Percentiles rank a stretch among this genome's conserved stretches.
Conservation (phyloP, 1,284 basidiomycete genomes). For the Irpex lacteus region DNA sequence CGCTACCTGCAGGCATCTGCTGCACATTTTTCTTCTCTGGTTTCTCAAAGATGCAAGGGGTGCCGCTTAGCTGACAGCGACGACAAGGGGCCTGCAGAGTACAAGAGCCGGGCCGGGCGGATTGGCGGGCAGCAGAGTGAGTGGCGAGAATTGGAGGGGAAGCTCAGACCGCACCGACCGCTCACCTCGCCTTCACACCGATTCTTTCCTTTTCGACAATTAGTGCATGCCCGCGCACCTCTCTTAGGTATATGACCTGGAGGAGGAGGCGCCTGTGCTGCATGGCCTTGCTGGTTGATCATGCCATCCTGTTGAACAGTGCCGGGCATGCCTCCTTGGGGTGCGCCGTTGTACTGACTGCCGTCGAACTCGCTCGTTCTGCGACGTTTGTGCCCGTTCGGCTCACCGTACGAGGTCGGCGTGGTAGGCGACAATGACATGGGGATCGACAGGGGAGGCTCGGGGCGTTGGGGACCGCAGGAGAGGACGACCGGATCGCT, state of each 20-base stretch:
- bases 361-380: slow-evolving; percentile 24
- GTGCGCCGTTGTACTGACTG: slow-evolving; percentile 17
- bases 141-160: slow-evolving; percentile 33
- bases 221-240: slow-evolving; percentile 76
- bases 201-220: slow-evolving; percentile 89
- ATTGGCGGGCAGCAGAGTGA: slow-evolving; percentile 48
- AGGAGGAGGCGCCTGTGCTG: slow-evolving; percentile 19
- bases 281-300: slow-evolving; percentile 12
- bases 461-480: slow-evolving; percentile 2
- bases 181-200: slow-evolving; percentile 85
- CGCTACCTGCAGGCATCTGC: slow-evolving; percentile 56
- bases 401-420: slow-evolving; percentile 24
- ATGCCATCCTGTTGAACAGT: slow-evolving; percentile 17
- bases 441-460: slow-evolving; percentile 16
- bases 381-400: slow-evolving; percentile 26
- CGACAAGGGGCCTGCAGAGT: slow-evolving; percentile 75
- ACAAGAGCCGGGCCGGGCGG: slow-evolving; percentile 54
- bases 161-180: slow-evolving; percentile 23
- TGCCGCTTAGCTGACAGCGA: slow-evolving; percentile 83
- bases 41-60: slow-evolving; percentile 88
- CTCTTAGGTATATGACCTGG: slow-evolving; percentile 69
- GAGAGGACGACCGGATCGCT: background rate
- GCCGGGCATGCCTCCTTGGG: slow-evolving; percentile 19
- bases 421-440: slow-evolving; percentile 37
- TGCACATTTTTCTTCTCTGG: slow-evolving; percentile 79